Evolutionary conservation across 1,139 yeast species (phyloP).

Genomic region (Suhomyces taliae): DNA sequence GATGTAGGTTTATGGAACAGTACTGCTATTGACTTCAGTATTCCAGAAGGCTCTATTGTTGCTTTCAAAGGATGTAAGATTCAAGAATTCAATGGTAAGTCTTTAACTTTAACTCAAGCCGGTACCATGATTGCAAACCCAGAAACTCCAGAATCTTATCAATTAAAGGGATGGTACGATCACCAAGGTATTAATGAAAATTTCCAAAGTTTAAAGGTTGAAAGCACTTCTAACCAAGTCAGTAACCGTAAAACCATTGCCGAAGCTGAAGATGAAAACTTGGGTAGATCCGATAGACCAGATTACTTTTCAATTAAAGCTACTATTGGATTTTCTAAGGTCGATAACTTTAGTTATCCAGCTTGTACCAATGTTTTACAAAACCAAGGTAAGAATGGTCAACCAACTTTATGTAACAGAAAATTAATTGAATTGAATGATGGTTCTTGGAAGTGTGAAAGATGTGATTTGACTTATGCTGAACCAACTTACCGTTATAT

Average conservation of each 20-base stretch:
- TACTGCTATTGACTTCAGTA: slow-evolving; percentile 71
- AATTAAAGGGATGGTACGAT: slow-evolving; percentile 94
- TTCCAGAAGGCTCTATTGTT: slow-evolving; percentile 80
- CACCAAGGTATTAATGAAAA: slow-evolving; percentile 64
- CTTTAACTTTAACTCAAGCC: slow-evolving; percentile 76
- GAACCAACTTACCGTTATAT: slow-evolving; percentile 80
- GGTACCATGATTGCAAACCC: slow-evolving; percentile 81
- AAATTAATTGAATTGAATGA: slow-evolving; percentile 75
- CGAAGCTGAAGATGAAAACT: slow-evolving; percentile 65
- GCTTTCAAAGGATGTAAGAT: slow-evolving; percentile 92
- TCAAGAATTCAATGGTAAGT: slow-evolving; percentile 85
- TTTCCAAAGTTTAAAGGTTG: slow-evolving; percentile 61
- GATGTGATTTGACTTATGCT: slow-evolving; percentile 69
- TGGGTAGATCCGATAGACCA: slow-evolving; percentile 71
- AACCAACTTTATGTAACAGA: slow-evolving; percentile 62
- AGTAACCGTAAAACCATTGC: slow-evolving; percentile 62
- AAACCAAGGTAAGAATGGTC: slow-evolving; percentile 18
- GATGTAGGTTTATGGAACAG: slow-evolving; percentile 90
- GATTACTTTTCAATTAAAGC: slow-evolving; percentile 80
- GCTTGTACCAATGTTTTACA: slow-evolving; percentile 67
- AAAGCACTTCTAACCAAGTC: slow-evolving; percentile 33
- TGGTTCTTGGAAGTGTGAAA: slow-evolving; percentile 91
- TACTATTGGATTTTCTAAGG: slow-evolving; percentile 65
- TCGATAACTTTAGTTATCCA: slow-evolving; percentile 82
- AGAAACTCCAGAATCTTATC: slow-evolving; percentile 83